Evolutionary conservation across 306 rosid species (phyloP).

Genomic region (Vigna mungo): DNA sequence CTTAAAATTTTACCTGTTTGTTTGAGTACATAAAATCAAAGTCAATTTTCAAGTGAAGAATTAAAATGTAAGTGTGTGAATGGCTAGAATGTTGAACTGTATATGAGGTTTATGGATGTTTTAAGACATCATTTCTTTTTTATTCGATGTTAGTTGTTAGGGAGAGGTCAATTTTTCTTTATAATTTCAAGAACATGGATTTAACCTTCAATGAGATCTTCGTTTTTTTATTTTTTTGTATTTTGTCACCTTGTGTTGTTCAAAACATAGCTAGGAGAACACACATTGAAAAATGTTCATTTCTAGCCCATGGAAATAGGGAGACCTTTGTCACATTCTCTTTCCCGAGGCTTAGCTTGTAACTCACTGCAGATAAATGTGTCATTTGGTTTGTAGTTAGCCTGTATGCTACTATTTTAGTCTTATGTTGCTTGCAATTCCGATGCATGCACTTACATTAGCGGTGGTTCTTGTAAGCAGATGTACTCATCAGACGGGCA

Average conservation of each 20-base stretch:
- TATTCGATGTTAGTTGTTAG: conserved; percentile 8
- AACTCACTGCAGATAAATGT: background rate
- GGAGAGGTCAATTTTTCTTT: conserved; percentile 15
- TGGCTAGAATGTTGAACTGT: background rate
- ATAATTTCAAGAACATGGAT: background rate
- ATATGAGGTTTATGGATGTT: conserved; percentile 18
- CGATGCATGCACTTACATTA: conserved; percentile 6
- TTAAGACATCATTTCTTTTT: conserved; percentile 15
- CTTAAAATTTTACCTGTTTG: no score
- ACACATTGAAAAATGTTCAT: background rate
- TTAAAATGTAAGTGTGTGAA: background rate
- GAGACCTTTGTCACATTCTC: background rate
- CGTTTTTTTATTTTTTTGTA: background rate
- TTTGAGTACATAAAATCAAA: no score
- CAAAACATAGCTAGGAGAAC: conserved; percentile 11
- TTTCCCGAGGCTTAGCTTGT: conserved; percentile 2
- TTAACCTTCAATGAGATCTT: background rate
- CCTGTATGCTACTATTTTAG: background rate
- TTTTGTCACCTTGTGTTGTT: conserved; percentile 1
- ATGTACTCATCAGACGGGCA: conserved; percentile 68
- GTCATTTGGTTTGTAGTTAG: conserved; percentile 14
- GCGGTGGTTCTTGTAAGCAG: conserved; percentile 49
- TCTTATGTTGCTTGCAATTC: conserved; percentile 20
- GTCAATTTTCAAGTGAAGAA: background rate
- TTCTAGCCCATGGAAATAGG: background rate